Evolutionary conservation across 306 rosid genomes (phyloP), one percentile per base, ranked within the genome.

Genomic region (Psophocarpus tetragonolobus): DNA sequence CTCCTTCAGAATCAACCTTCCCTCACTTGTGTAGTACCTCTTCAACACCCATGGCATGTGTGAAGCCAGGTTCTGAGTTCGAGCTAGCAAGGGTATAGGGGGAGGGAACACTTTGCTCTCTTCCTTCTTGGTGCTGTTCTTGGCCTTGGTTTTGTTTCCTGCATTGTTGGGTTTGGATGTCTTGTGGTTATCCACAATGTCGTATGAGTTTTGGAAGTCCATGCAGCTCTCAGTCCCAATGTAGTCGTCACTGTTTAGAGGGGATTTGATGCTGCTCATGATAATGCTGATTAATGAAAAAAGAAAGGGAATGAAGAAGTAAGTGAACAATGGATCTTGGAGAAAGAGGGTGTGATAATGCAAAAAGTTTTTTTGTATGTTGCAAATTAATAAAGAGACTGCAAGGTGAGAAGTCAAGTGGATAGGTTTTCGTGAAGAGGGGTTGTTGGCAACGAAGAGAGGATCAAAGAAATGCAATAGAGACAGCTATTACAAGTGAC

Each of bases 11-110:
- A 93, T 78, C 78, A 91, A 53, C 47, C 96, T 73, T 8, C 97
- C 92, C 23, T 91, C 97, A 12, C 45, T 58, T 0, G 97, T 90
- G 74, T 87, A 87, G 62, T 86, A 82, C 36, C 96, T 83, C 38
- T 71, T 87, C 74, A 91, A 71, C 3, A 85, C 82, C 95, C 94
- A 93, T 1, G 97, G 93, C 92, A 89, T 88, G 48, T 84, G 92
- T 0, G 88, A 81, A 7, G 73, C 83, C 10, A 85, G 80, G 73
- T 91, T 93, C 77, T 84, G 85, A 0, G 95, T 89, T 4, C 88
- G 84, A 3, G 90, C 97, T 41, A 93, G 75, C 38, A 60, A 33
- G 0, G 88, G 86, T 6, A 93, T 78, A 7, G 96, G 96, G 0
- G 97, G 98, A 26, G 97, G 98, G n/a, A 88, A 77, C 81, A 63